Evolutionary conservation across 1,139 yeast genomes (phyloP).

Genomic region (Scheffersomyces illinoinensis): DNA sequence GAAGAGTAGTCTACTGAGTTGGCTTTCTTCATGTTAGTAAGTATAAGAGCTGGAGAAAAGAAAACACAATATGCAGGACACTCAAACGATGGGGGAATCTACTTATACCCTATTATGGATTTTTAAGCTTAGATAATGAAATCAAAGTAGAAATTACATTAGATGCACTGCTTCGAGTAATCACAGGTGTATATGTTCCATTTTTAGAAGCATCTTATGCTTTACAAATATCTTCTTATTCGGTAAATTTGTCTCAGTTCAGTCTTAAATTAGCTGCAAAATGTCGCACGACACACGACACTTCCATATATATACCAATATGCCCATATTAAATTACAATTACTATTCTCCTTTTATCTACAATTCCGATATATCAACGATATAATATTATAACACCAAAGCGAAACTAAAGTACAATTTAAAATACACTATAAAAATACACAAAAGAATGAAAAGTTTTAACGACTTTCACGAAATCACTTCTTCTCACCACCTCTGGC

Average conservation of each 20-base stretch:
- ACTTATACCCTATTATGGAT: background rate
- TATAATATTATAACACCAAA: background rate
- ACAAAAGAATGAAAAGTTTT: background rate
- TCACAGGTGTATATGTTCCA: no score
- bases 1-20: background rate
- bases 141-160: no score
- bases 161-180: no score
- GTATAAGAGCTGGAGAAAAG: background rate
- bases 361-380: background rate
- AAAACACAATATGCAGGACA: background rate
- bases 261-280: background rate
- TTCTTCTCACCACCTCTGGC: conserved; percentile 16
- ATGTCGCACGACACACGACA: background rate
- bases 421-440: conserved; percentile 6
- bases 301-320: background rate
- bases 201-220: no score
- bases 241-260: background rate
- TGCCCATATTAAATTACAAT: background rate
- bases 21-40: background rate
- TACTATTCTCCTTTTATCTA: background rate
- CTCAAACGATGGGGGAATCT: background rate
- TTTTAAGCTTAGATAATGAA: background rate
- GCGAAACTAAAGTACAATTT: conserved; percentile 5
- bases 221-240: background rate
- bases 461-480: background rate